phyloP scores from a whole-genome alignment of 164 flowering plant genomes.

The Stephania yunnanensis region DNA sequence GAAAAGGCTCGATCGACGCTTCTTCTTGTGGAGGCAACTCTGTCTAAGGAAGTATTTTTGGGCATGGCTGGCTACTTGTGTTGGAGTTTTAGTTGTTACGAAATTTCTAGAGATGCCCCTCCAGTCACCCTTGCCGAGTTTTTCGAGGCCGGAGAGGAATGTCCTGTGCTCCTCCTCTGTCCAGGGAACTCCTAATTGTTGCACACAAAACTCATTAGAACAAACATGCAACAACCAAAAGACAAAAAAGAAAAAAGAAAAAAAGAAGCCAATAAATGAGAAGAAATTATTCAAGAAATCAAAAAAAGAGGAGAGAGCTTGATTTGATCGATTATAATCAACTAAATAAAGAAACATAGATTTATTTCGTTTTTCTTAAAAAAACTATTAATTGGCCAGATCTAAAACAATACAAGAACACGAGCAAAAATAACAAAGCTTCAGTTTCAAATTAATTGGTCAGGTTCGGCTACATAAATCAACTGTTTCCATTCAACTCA shows the following conservation, averaged over 20 bases:
- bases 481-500: no score
- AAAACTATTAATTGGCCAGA: background rate
- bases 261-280: background rate
- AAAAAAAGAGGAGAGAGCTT: background rate
- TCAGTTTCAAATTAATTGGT: no score
- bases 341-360: background rate
- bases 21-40: slow-evolving; percentile 48
- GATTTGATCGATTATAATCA: background rate
- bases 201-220: slow-evolving; percentile 3
- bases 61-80: slow-evolving; percentile 95
- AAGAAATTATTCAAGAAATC: background rate
- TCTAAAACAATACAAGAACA: background rate
- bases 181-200: slow-evolving; percentile 68
- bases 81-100: slow-evolving; percentile 74
- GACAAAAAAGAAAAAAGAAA: background rate
- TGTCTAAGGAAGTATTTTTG: slow-evolving; percentile 82
- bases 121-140: slow-evolving; percentile 89
- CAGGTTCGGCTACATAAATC: no score
- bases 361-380: no score
- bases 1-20: slow-evolving; percentile 77
- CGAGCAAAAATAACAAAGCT: background rate
- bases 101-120: slow-evolving; percentile 77
- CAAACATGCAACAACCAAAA: background rate
- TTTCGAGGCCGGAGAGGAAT: slow-evolving; percentile 69
- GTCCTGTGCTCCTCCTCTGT: slow-evolving; percentile 73